phyloP scores from a whole-genome alignment of 2,329 filamentous ascomycete genomes.

The Coniochaeta sp. region DNA sequence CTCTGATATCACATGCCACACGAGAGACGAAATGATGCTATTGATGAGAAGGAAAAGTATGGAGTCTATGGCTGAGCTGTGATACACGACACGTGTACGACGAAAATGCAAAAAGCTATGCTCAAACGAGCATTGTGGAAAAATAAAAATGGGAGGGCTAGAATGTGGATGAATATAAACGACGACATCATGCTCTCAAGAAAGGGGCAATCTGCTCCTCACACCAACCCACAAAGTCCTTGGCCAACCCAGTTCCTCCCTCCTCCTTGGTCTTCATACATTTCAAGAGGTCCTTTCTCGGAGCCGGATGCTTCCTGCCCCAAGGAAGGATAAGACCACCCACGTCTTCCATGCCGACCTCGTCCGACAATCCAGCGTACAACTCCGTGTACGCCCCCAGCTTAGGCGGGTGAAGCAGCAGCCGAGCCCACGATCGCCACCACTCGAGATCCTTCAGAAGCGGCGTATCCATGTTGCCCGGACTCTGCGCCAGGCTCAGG shows the following conservation, averaged over 20 bases:
- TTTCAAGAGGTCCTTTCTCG: neutral
- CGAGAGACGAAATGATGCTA: neutral
- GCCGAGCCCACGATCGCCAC: neutral
- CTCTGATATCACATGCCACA: neutral
- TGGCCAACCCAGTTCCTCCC: neutral
- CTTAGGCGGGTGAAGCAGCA: neutral
- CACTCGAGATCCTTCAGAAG: neutral
- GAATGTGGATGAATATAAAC: no score
- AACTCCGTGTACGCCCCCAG: neutral
- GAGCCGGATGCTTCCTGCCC: neutral
- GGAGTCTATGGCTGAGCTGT: no score
- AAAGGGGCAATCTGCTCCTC: neutral
- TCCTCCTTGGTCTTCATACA: neutral
- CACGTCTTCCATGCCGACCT: neutral
- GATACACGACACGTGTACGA: no score
- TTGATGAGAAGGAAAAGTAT: neutral
- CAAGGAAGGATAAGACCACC: no score
- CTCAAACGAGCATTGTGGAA: no score
- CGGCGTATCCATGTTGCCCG: slow-evolving; percentile 17
- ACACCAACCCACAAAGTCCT: neutral
- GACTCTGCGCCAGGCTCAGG: slow-evolving; percentile 22
- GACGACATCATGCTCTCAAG: neutral
- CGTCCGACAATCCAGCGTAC: neutral
- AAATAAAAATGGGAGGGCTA: no score
- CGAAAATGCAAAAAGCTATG: no score